Conservation (phyloP, 768 basidiomycete species). For the Russula olivacea region DNA sequence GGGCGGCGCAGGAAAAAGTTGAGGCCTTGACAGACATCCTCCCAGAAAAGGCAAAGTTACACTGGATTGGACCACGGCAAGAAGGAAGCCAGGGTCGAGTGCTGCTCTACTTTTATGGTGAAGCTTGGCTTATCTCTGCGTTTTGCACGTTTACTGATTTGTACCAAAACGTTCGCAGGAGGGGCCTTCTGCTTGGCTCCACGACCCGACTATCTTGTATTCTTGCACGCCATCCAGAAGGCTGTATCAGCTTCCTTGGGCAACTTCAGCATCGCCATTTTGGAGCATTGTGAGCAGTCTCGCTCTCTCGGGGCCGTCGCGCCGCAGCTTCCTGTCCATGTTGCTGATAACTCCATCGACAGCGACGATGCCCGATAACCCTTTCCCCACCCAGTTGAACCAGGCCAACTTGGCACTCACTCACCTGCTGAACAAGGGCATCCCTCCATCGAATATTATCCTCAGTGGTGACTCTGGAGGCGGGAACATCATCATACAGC, state of each 20-base stretch:
- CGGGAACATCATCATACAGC: slow-evolving; percentile 25
- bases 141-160: background rate
- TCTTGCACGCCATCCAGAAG: background rate
- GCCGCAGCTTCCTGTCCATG: background rate
- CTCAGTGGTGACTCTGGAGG: slow-evolving; percentile 27
- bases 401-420: slow-evolving; percentile 20
- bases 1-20: background rate
- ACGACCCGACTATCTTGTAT: background rate
- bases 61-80: slow-evolving; percentile 13
- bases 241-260: background rate
- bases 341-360: background rate
- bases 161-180: background rate
- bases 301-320: background rate
- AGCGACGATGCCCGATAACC: slow-evolving; percentile 3
- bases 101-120: slow-evolving; percentile 11
- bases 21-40: slow-evolving; percentile 5
- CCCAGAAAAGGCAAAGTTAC: slow-evolving; percentile 3
- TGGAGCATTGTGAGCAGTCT: slow-evolving; percentile 10
- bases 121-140: too few species aligned
- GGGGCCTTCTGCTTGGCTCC: background rate
- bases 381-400: slow-evolving; percentile 26
- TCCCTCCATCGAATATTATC: slow-evolving; percentile 21
- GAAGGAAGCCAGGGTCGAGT: slow-evolving; percentile 4
- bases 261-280: background rate
- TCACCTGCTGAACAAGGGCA: slow-evolving; percentile 23